Evolutionary conservation across 345 rosid species (phyloP).

Genomic region (sweet orange (Citrus sinensis)): DNA sequence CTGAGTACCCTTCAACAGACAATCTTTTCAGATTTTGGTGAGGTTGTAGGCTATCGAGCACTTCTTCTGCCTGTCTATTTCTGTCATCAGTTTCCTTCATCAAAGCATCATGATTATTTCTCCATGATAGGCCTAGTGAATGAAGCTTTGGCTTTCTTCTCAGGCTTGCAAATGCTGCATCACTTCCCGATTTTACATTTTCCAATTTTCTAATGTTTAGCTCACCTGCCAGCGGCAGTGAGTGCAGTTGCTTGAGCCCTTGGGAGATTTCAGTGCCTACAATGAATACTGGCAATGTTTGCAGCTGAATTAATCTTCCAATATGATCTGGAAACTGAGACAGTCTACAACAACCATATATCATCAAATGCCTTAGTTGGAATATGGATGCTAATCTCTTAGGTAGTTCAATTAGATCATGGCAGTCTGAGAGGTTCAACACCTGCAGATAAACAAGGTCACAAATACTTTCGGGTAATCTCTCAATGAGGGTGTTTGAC

Average conservation of each 20-base stretch:
- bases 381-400: neutral
- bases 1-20: slow-evolving; percentile 2
- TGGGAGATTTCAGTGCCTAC: neutral
- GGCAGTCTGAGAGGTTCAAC: slow-evolving; percentile 20
- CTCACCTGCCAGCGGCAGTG: slow-evolving; percentile 15
- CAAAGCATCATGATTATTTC: neutral
- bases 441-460: slow-evolving; percentile 16
- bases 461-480: slow-evolving; percentile 17
- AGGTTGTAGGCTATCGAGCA: neutral
- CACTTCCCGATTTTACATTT: slow-evolving; percentile 1
- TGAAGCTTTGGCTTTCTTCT: neutral
- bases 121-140: slow-evolving; percentile 18
- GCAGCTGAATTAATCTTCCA: slow-evolving; percentile 13
- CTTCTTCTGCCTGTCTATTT: neutral
- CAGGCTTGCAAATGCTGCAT: slow-evolving; percentile 2
- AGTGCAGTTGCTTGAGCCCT: neutral
- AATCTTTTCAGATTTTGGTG: slow-evolving; percentile 8
- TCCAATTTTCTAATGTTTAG: slow-evolving; percentile 8
- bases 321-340: slow-evolving; percentile 3
- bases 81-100: neutral
- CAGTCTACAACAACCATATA: slow-evolving; percentile 16
- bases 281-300: slow-evolving; percentile 20
- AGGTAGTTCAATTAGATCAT: slow-evolving; percentile 19
- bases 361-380: slow-evolving; percentile 19
- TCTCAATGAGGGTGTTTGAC: slow-evolving; percentile 11